Conservation (phyloP, 1,284 basidiomycete genomes). For the Ganoderma lucidum region DNA sequence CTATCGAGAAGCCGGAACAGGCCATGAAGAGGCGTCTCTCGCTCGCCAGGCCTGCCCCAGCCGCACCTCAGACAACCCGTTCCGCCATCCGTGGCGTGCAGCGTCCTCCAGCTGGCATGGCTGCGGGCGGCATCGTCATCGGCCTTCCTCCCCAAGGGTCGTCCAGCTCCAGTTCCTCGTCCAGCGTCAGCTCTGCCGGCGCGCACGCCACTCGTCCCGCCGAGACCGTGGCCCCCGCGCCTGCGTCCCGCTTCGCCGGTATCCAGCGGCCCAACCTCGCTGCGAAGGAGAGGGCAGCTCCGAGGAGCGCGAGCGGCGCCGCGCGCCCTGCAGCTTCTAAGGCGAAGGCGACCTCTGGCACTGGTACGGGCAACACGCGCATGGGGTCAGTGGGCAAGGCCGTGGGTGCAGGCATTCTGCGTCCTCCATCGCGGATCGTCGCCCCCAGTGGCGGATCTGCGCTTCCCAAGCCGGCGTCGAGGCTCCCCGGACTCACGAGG, state of each 20-base stretch:
- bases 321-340: constrained; percentile 5
- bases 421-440: constrained; percentile 28
- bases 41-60: constrained; percentile 9
- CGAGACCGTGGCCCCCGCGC: not conserved
- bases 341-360: constrained; percentile 12
- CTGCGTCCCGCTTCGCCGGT: constrained; percentile 29
- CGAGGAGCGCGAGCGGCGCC: constrained; percentile 11
- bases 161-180: constrained; percentile 26
- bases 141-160: constrained; percentile 24
- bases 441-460: constrained; percentile 22
- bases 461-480: constrained; percentile 35
- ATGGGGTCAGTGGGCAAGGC: constrained; percentile 16
- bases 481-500: constrained; percentile 28
- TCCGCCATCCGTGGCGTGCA: constrained; percentile 29
- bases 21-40: constrained; percentile 20
- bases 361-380: constrained; percentile 1
- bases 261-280: constrained; percentile 33
- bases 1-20: constrained; percentile 7
- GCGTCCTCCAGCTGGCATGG: constrained; percentile 30
- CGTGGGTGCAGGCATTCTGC: constrained; percentile 15
- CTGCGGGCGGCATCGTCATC: constrained; percentile 24
- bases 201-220: not conserved
- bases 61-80: constrained; percentile 17
- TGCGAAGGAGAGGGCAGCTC: constrained; percentile 21
- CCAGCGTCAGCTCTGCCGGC: constrained; percentile 26